These are phyloP conservation scores for Akanthomyces uredinophilus DNA, from an alignment of 2,329 filamentous ascomycete genomes.

Conservation along the genomic window DNA sequence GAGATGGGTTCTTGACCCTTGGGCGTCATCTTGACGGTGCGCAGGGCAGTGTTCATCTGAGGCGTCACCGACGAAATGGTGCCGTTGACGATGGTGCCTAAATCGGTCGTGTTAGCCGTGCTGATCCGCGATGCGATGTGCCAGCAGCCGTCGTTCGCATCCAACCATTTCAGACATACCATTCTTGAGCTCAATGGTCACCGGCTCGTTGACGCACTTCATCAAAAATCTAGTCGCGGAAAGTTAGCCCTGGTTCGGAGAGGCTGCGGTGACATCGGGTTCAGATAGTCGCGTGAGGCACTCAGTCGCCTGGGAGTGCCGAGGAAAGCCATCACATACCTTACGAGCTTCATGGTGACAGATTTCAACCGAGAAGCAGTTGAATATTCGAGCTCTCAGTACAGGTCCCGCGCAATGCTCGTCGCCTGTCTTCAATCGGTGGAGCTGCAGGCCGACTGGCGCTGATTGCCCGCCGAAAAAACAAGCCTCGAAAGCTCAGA, in stretches of 20 bases:
- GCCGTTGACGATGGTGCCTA: slow-evolving; percentile 92
- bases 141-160: neutral
- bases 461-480: slow-evolving; percentile 11
- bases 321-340: slow-evolving; percentile 52
- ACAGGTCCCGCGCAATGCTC: slow-evolving; percentile 13
- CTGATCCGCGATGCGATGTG: neutral
- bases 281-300: slow-evolving; percentile 36
- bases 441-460: slow-evolving; percentile 11
- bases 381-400: neutral
- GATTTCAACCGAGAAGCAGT: slow-evolving; percentile 7
- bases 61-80: slow-evolving; percentile 96
- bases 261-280: neutral
- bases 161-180: slow-evolving; percentile 49
- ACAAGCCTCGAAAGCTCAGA: neutral
- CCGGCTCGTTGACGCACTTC: slow-evolving; percentile 99
- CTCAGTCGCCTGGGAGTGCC: slow-evolving; percentile 13
- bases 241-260: slow-evolving; percentile 21
- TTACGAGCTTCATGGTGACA: slow-evolving; percentile 88
- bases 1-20: slow-evolving; percentile 81
- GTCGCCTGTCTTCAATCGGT: slow-evolving; percentile 13
- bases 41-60: slow-evolving; percentile 96
- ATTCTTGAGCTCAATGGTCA: slow-evolving; percentile 98
- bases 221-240: slow-evolving; percentile 74
- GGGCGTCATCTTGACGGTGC: slow-evolving; percentile 93
- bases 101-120: neutral